Percentiles rank a stretch among this genome's conserved stretches.
Evolutionary conservation across 2,329 filamentous ascomycete genomes (phyloP).

Genomic region (Thermoascus crustaceus): DNA sequence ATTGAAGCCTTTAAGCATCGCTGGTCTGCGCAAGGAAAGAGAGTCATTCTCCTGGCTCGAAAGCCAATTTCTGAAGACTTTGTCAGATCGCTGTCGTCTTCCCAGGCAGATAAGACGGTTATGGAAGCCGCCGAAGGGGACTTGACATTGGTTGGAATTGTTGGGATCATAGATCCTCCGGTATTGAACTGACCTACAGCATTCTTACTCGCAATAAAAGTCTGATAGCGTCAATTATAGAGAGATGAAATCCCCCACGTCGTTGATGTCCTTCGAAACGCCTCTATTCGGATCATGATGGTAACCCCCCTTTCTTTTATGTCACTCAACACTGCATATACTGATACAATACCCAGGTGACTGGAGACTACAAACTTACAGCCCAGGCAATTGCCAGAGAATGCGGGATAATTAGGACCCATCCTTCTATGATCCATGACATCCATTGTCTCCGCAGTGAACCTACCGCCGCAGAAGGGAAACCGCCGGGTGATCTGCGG

Average conservation of each 20-base stretch:
- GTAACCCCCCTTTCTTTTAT: constrained; percentile 35
- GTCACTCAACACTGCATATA: background rate
- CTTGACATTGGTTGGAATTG: constrained; percentile 48
- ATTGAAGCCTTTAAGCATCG: constrained; percentile 56
- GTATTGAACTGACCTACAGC: constrained; percentile 1
- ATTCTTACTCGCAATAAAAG: background rate
- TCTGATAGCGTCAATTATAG: constrained; percentile 4
- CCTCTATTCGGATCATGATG: constrained; percentile 72
- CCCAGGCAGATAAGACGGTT: constrained; percentile 50
- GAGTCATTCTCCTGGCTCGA: constrained; percentile 58
- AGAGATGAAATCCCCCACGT: constrained; percentile 53
- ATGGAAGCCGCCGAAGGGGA: constrained; percentile 42
- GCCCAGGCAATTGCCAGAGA: constrained; percentile 64
- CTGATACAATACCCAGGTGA: constrained; percentile 41
- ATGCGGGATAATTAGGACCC: constrained; percentile 60
- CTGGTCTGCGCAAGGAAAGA: constrained; percentile 61
- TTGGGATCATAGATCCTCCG: constrained; percentile 54
- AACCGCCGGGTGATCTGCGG: constrained; percentile 18
- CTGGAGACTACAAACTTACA: constrained; percentile 68
- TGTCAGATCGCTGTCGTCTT: constrained; percentile 35
- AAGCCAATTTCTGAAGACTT: constrained; percentile 44
- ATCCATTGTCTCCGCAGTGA: constrained; percentile 44
- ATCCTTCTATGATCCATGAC: constrained; percentile 43
- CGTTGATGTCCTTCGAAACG: constrained; percentile 55
- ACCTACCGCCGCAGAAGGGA: constrained; percentile 9